phyloP scores from a whole-genome alignment of 1,139 yeast species.

The Saccharomyces hybrid region DNA sequence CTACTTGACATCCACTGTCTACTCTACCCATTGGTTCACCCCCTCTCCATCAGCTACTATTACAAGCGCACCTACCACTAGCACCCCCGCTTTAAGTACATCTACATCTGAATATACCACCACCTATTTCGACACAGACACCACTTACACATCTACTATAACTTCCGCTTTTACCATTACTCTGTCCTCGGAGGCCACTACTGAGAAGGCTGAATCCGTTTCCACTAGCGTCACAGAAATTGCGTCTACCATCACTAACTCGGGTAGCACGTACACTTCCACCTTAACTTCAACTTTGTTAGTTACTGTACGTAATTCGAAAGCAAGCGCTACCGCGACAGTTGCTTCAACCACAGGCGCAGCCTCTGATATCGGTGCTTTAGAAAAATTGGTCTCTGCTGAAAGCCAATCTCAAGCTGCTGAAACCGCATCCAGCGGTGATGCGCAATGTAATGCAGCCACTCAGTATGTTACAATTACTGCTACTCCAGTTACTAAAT shows the following conservation, averaged over 20 bases:
- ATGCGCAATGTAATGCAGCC: constrained; percentile 1
- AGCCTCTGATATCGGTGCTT: constrained; percentile 2
- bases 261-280: constrained; percentile 13
- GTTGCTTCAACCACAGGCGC: constrained; percentile 1
- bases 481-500: background rate
- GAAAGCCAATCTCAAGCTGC: background rate
- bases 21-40: constrained; percentile 18
- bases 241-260: constrained; percentile 10
- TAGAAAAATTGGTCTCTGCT: background rate
- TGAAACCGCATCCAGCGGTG: background rate
- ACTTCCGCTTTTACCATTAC: constrained; percentile 5
- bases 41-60: constrained; percentile 5
- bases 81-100: background rate
- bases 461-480: constrained; percentile 9
- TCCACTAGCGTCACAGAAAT: constrained; percentile 9
- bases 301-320: constrained; percentile 11
- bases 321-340: constrained; percentile 4
- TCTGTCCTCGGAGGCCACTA: constrained; percentile 5
- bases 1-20: constrained; percentile 23
- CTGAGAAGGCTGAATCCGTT: constrained; percentile 6
- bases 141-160: constrained; percentile 2
- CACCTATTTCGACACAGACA: constrained; percentile 1
- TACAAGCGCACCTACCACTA: background rate
- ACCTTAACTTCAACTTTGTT: constrained; percentile 18
- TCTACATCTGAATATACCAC: constrained; percentile 2